Evolutionary conservation across 2,329 filamentous ascomycete species (phyloP).

Genomic region (Laburnicola sp.): DNA sequence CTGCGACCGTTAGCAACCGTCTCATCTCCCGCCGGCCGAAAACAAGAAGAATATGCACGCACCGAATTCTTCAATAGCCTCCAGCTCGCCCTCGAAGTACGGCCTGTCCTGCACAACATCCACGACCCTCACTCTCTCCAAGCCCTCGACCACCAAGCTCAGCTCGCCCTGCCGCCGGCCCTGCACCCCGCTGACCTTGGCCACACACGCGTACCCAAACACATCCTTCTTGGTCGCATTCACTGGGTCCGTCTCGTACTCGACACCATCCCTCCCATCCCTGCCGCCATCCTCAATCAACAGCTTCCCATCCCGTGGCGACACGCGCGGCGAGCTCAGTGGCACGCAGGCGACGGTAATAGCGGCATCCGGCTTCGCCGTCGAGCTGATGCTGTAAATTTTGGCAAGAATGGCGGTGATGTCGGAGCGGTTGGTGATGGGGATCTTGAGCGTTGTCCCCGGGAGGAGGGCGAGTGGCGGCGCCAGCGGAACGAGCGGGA

Average conservation of each 20-base stretch:
- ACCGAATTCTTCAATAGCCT: conserved; percentile 71
- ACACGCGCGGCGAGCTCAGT: conserved; percentile 73
- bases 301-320: conserved; percentile 69
- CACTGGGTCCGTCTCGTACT: conserved; percentile 56
- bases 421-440: conserved; percentile 81
- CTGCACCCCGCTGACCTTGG: conserved; percentile 54
- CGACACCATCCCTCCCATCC: conserved; percentile 36
- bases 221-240: conserved; percentile 62
- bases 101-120: conserved; percentile 75
- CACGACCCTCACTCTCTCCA: conserved; percentile 74
- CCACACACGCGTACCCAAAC: conserved; percentile 78
- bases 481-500: conserved; percentile 82
- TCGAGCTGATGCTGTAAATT: conserved; percentile 75
- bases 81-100: conserved; percentile 82
- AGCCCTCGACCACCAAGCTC: conserved; percentile 82
- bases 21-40: background rate
- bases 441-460: conserved; percentile 80
- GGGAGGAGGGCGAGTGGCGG: conserved; percentile 82
- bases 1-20: conserved; percentile 20
- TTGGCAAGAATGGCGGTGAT: conserved; percentile 84
- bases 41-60: conserved; percentile 29
- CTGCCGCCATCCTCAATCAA: conserved; percentile 66
- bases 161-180: conserved; percentile 62
- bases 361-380: conserved; percentile 64
- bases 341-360: conserved; percentile 88